A percentile compares a stretch with the other conserved stretches of the same genome.
These are phyloP conservation scores for Ceratobasidium theobromae DNA, from an alignment of 1,284 basidiomycete genomes.

Conservation along the genomic window DNA sequence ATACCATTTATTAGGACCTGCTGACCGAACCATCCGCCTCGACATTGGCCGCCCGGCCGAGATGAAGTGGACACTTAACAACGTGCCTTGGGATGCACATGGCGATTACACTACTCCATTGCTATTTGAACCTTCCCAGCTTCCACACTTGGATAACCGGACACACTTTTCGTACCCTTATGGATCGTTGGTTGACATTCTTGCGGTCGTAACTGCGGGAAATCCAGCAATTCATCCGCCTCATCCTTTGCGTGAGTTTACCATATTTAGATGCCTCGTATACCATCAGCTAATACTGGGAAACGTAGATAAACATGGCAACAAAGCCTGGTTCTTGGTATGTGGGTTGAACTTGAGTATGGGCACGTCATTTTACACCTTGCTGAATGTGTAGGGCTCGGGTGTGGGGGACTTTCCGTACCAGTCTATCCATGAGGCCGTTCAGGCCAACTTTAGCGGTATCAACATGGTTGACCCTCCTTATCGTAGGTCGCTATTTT, in stretches of 20 bases:
- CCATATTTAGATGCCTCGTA: background rate
- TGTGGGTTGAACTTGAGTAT: background rate
- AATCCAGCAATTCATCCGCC: conserved; percentile 20
- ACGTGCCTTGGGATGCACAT: conserved; percentile 7
- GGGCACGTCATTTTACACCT: background rate
- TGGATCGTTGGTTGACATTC: conserved; percentile 7
- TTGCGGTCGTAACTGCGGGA: conserved; percentile 12
- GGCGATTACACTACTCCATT: background rate
- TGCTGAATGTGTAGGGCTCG: background rate
- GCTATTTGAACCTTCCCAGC: background rate
- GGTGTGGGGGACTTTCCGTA: conserved; percentile 6
- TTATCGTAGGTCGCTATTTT: background rate
- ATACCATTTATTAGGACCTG: conserved; percentile 2
- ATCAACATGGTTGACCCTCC: conserved; percentile 9
- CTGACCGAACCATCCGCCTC: conserved; percentile 18
- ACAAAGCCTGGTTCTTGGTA: conserved; percentile 27
- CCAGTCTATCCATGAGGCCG: background rate
- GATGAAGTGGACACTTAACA: conserved; percentile 13
- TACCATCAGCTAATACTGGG: too few species aligned
- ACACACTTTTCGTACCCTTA: conserved; percentile 3
- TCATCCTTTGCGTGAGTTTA: conserved; percentile 5
- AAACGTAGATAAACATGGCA: conserved; percentile 7
- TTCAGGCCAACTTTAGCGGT: background rate
- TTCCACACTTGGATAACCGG: conserved; percentile 6
- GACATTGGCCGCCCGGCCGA: conserved; percentile 2